These are phyloP conservation scores for Aspergillus proliferans DNA, from an alignment of 2,329 filamentous ascomycete genomes.

Conservation along the genomic window DNA sequence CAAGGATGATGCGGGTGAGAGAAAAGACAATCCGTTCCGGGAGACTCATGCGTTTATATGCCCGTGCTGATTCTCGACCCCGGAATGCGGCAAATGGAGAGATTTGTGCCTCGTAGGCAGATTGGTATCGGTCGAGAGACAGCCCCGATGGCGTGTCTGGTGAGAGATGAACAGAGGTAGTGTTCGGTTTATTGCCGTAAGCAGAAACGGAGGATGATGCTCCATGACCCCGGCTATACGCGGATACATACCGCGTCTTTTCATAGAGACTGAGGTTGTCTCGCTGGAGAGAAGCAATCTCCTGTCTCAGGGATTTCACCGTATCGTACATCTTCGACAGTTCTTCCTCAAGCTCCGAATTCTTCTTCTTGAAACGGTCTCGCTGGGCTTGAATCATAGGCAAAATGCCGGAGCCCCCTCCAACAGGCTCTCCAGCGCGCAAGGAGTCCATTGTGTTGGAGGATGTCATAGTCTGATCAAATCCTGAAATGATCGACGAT, in stretches of 20 bases:
- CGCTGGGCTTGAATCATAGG: constrained; percentile 98
- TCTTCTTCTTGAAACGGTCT: constrained; percentile 96
- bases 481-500: constrained; percentile 97
- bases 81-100: constrained; percentile 94
- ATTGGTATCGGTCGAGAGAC: constrained; percentile 75
- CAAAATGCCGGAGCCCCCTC: constrained; percentile 77
- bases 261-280: constrained; percentile 96
- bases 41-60: constrained; percentile 86
- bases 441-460: constrained; percentile 52
- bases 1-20: constrained; percentile 81
- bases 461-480: constrained; percentile 60
- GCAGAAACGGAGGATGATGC: constrained; percentile 58
- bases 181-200: constrained; percentile 63
- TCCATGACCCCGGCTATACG: constrained; percentile 70
- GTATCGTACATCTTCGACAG: constrained; percentile 75
- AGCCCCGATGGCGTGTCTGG: constrained; percentile 58
- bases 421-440: constrained; percentile 60
- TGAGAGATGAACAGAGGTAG: constrained; percentile 60
- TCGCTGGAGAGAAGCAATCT: constrained; percentile 85
- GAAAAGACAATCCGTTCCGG: constrained; percentile 88
- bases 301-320: constrained; percentile 79
- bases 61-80: constrained; percentile 83
- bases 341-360: constrained; percentile 82
- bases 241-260: constrained; percentile 93
- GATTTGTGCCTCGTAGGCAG: constrained; percentile 90